Evolutionary conservation across 1,284 basidiomycete species (phyloP).

Genomic region (Apiotrichum montevideense): DNA sequence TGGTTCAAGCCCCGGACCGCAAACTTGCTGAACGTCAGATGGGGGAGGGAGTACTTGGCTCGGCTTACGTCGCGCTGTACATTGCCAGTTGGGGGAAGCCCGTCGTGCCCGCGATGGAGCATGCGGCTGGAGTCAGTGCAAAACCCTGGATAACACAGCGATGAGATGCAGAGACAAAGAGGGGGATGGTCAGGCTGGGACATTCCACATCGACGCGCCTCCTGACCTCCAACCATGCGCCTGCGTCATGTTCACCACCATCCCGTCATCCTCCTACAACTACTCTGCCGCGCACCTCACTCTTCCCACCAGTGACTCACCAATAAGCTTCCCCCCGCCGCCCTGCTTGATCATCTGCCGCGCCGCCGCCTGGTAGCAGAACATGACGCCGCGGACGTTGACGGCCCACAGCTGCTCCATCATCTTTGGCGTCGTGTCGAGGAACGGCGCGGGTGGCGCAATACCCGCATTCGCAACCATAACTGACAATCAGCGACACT

Average conservation of each 20-base stretch:
- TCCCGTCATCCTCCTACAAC: neutral
- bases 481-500: too few species aligned
- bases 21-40: constrained; percentile 42
- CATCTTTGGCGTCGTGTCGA: constrained; percentile 36
- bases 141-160: neutral
- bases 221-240: too few species aligned
- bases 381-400: constrained; percentile 41
- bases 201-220: too few species aligned
- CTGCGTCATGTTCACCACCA: too few species aligned
- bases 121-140: neutral
- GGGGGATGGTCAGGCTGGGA: too few species aligned
- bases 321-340: constrained; percentile 44
- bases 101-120: neutral
- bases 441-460: constrained; percentile 32
- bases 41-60: neutral
- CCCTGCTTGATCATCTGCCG: constrained; percentile 50
- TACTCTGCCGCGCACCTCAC: neutral
- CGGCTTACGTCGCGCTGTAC: neutral
- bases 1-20: constrained; percentile 49
- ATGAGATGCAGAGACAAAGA: too few species aligned
- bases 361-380: constrained; percentile 48
- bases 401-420: constrained; percentile 35
- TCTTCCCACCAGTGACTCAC: constrained; percentile 33
- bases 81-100: neutral
- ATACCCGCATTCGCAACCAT: constrained; percentile 49